Conservation (phyloP, 2,329 filamentous ascomycete species). For the Neonectria punicea region DNA sequence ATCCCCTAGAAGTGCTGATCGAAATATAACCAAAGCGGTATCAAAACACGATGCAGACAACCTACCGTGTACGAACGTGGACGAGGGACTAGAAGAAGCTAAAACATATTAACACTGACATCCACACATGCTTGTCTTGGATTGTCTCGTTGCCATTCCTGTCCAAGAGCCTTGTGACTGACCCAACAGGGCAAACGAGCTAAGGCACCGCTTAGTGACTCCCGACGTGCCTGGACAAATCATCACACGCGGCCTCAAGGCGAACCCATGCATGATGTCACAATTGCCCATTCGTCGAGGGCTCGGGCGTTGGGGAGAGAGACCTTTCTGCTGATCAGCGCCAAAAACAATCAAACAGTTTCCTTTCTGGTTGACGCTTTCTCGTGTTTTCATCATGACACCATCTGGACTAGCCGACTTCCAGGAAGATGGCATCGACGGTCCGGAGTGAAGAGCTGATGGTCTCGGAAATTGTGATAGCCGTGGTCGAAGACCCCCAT, state of each 20-base stretch:
- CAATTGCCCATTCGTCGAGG: slow-evolving; percentile 6
- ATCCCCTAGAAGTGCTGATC: slow-evolving; percentile 20
- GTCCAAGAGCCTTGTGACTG: neutral
- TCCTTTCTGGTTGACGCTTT: neutral
- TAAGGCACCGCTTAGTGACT: neutral
- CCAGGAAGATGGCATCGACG: slow-evolving; percentile 15
- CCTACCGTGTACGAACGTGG: neutral
- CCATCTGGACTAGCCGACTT: slow-evolving; percentile 28
- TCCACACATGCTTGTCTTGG: slow-evolving; percentile 10
- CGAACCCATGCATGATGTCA: slow-evolving; percentile 3
- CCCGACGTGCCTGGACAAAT: neutral
- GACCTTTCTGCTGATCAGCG: slow-evolving; percentile 21
- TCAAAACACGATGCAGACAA: neutral
- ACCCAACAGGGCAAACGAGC: slow-evolving; percentile 16
- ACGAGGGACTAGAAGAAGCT: neutral
- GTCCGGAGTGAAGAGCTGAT: neutral
- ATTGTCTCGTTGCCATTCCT: slow-evolving; percentile 8
- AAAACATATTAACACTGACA: neutral
- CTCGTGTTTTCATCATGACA: slow-evolving; percentile 23
- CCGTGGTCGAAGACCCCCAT: neutral
- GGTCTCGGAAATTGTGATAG: slow-evolving; percentile 33
- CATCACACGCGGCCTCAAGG: neutral
- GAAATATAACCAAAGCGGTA: neutral
- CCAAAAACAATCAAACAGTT: neutral
- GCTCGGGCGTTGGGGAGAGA: neutral